These are phyloP conservation scores for Cladosporium austrohemisphaericum DNA, from an alignment of 2,329 filamentous ascomycete genomes.

Conservation along the genomic window DNA sequence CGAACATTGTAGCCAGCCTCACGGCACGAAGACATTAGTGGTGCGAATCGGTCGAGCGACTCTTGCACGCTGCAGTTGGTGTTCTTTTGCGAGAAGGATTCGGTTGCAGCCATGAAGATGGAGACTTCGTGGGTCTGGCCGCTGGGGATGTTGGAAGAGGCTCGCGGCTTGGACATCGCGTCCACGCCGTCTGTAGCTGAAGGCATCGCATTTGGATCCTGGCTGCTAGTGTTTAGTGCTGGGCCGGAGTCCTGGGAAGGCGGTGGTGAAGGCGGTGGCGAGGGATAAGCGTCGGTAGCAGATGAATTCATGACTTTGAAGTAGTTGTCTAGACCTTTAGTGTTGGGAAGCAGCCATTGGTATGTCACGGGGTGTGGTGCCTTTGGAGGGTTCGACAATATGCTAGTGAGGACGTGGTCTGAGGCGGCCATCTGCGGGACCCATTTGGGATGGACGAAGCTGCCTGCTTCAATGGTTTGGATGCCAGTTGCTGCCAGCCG, in stretches of 20 bases:
- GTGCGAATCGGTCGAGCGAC: conserved; percentile 65
- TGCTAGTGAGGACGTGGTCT: conserved; percentile 66
- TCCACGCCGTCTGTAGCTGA: conserved; percentile 34
- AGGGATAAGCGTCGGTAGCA: conserved; percentile 41
- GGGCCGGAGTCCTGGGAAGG: conserved; percentile 34
- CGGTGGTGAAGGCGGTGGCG: conserved; percentile 36
- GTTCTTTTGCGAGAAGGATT: conserved; percentile 75
- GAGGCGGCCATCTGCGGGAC: conserved; percentile 85
- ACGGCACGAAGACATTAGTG: conserved; percentile 67
- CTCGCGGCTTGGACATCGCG: conserved; percentile 47
- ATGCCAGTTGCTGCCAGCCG: conserved; percentile 66
- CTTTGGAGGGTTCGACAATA: conserved; percentile 56
- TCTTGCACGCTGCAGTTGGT: conserved; percentile 76
- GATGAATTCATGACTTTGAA: conserved; percentile 47
- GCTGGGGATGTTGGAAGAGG: conserved; percentile 18
- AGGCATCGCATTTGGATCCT: conserved; percentile 42
- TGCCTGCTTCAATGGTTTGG: conserved; percentile 72
- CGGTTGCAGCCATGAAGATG: conserved; percentile 78
- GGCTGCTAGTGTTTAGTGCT: conserved; percentile 40
- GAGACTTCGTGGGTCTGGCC: conserved; percentile 60
- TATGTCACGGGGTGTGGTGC: conserved; percentile 61
- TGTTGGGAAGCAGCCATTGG: conserved; percentile 77
- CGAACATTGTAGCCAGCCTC: conserved; percentile 63
- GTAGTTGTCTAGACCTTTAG: conserved; percentile 66
- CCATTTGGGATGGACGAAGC: conserved; percentile 80